Percentiles rank a stretch among this genome's conserved stretches.
phyloP scores from a whole-genome alignment of 352 stramenopile genomes.

The Elongisporangium anandrum region DNA sequence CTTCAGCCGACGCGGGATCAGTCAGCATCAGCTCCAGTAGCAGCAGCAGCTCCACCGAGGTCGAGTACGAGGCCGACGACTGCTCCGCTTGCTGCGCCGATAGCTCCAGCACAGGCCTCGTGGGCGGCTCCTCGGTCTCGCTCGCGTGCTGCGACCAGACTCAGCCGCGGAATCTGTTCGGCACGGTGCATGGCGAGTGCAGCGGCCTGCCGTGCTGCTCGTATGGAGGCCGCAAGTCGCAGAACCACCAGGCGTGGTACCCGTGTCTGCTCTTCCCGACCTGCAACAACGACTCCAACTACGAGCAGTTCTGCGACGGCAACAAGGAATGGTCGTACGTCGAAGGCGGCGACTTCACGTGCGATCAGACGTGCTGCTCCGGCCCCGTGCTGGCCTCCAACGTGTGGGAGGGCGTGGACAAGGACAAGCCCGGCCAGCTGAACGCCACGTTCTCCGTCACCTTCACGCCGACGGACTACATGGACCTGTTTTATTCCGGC shows the following conservation, averaged over 20 bases:
- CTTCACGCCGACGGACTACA: slow-evolving; percentile 66
- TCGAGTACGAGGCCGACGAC: slow-evolving; percentile 33
- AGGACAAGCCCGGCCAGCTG: slow-evolving; percentile 60
- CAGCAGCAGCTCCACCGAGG: slow-evolving; percentile 4
- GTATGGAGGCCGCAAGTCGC: slow-evolving; percentile 54
- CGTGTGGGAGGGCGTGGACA: slow-evolving; percentile 49
- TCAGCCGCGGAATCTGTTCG: slow-evolving; percentile 43
- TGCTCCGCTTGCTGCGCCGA: slow-evolving; percentile 54
- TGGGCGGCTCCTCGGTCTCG: slow-evolving; percentile 19
- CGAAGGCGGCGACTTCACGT: slow-evolving; percentile 49
- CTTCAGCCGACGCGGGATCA: neutral
- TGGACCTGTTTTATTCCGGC: slow-evolving; percentile 53
- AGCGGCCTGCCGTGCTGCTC: slow-evolving; percentile 73
- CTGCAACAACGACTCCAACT: slow-evolving; percentile 63
- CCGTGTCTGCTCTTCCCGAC: slow-evolving; percentile 77
- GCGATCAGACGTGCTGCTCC: slow-evolving; percentile 66
- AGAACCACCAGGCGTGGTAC: slow-evolving; percentile 76
- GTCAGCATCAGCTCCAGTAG: neutral
- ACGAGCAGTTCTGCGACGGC: slow-evolving; percentile 54
- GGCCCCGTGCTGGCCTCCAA: slow-evolving; percentile 69
- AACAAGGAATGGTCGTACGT: slow-evolving; percentile 53
- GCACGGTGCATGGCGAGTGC: slow-evolving; percentile 62
- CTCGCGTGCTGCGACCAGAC: slow-evolving; percentile 52
- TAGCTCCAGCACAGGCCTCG: slow-evolving; percentile 16
- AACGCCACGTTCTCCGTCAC: slow-evolving; percentile 76